Evolutionary conservation across 2,329 filamentous ascomycete species (phyloP), one percentile per base, ranked within the genome.

Genomic region (Juglanconis sp.): DNA sequence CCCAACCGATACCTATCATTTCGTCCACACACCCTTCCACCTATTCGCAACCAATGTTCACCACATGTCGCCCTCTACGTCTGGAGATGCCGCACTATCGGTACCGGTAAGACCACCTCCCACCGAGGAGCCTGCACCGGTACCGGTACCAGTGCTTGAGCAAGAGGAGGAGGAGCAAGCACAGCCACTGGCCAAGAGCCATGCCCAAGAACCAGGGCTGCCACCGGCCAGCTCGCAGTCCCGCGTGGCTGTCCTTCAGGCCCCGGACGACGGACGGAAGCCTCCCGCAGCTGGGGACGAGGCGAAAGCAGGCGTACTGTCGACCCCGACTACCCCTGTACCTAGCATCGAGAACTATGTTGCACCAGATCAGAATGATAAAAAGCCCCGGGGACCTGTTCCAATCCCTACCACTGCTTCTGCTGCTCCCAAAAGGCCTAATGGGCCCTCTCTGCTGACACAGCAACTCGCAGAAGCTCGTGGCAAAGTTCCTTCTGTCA

Each of bases 381-480:
- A 63, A 63, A 60, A 49, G 54, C 51, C 57, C 49, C 47, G 46
- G 61, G 61, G 61, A 44, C 60, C 60, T 60, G 15, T 57, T 40
- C 32, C 60, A 58, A 44, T 36, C 46, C 31, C 61, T 56, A 34
- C 48, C 53, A 17, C 60, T 58, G 53, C 57, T 15, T 75, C 77
- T 69, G 68, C 72, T 63, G 68, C 72, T 65, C 69, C 72, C 65
- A 73, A 76, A 65, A 75, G 76, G 69, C 75, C 78, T 67, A 74
- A 73, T 69, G 81, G 81, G 64, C 79, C 81, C 66, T 85, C 82
- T 61, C 71, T 85, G 67, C 76, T 85, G 72, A 79, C 81, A 62
- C 80, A 85, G 73, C 82, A 82, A 69, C 75, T 85, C 71, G 82
- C 82, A 70, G 82, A 81, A 73, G 82, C 82, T 69, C 81, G 82